Base-by-base conservation (phyloP, 768 basidiomycete species). In the Aureoboletus auriporus region DNA sequence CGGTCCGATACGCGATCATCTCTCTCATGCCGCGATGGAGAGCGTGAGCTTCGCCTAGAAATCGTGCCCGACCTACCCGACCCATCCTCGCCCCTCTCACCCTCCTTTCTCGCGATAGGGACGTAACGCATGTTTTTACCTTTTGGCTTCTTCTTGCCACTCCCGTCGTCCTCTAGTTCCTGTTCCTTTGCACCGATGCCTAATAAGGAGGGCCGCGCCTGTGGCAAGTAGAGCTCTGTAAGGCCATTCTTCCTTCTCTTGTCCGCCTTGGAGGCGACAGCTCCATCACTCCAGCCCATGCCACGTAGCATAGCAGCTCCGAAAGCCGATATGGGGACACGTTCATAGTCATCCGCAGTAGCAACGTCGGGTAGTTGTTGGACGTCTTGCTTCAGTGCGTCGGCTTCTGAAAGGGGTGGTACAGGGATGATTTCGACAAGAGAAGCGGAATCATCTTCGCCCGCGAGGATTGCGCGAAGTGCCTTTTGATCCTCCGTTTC, bases 161-260 rank as follows among this genome's bases (percentile, higher is more conserved):
- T 80, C 16, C 86, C 87, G 51, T 89, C 82, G 49, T 90, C 86
- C 5, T 79, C 75, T 0, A 78, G 74, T 58, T 87, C 83, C 55
- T 78, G 76, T 58, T 94, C 88, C 62, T 96, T 98, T 3, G 96
- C 96, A 2, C 96, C 94, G 27, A 99, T 86, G 0, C 95, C 96
- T 9, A 98, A 70, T 11, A 98, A 68, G 0, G 93, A 84, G 0
- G 95, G 93, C 13, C 96, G 78, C 2, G 88, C 73, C 46, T 76
- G 71, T 0, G 96, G 96, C 0, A 94, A 69, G 63, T 91, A 93
- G 2, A 93, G 86, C 56, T 92, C 82, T 2, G 80, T 75, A 13
- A 82, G 63, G 2, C 82, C 87, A 51, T 79, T 72, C 44, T 67
- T 67, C 2, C 55, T 76, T 13, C 81, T 76, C 8, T 78, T 73